Percentiles rank a stretch among this genome's conserved stretches.
Conservation (phyloP, 2,329 filamentous ascomycete species). For the Talaromyces sp. region DNA sequence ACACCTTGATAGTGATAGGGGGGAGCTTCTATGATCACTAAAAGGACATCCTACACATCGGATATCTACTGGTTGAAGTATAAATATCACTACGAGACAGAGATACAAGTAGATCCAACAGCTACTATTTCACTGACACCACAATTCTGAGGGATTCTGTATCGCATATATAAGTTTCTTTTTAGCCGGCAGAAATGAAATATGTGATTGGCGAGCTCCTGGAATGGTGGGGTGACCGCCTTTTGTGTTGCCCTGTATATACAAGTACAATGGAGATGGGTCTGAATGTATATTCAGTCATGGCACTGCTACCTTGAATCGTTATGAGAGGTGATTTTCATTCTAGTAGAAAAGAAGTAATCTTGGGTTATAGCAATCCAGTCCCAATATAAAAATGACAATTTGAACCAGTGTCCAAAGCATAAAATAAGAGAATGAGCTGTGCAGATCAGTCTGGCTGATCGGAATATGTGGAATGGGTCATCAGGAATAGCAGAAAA, state of each 20-base stretch:
- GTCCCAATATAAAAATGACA: neutral
- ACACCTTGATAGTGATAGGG: neutral
- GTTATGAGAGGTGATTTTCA: neutral
- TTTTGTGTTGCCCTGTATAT: neutral
- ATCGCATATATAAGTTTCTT: neutral
- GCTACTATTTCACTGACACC: neutral
- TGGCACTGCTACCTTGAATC: neutral
- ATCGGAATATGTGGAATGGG: too few species aligned
- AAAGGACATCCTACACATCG: too few species aligned
- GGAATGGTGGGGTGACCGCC: conserved; percentile 1
- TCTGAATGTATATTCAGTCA: too few species aligned
- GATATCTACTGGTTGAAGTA: too few species aligned
- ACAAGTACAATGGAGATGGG: neutral
- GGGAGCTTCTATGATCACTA: neutral
- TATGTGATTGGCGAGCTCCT: neutral
- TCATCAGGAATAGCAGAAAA: neutral
- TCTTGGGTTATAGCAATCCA: neutral
- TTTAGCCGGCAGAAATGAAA: neutral
- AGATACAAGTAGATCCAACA: neutral
- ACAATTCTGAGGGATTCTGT: neutral
- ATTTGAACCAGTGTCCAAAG: neutral
- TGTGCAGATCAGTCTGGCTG: neutral
- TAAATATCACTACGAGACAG: neutral
- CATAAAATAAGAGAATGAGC: neutral
- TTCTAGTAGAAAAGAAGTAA: neutral